A percentile compares a stretch with the other conserved stretches of the same genome.
Conservation (phyloP, 176 grass and related monocot species). For the Oryza punctata region DNA sequence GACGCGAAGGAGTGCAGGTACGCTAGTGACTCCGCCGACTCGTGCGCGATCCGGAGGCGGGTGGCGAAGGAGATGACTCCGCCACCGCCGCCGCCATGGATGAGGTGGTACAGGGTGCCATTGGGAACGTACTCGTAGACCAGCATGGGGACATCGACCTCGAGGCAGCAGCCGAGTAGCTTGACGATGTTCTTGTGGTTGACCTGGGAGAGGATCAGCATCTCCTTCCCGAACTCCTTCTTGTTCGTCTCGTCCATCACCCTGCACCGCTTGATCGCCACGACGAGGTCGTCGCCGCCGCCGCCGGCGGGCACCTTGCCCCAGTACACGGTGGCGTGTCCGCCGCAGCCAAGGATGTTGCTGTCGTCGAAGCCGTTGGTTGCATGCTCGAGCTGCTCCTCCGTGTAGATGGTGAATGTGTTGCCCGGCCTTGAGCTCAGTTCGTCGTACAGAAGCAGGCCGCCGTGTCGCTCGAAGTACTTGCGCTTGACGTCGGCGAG, state of each 20-base stretch:
- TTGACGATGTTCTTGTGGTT: slow-evolving; percentile 27
- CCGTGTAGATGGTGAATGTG: neutral
- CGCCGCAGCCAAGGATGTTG: neutral
- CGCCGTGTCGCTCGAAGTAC: neutral
- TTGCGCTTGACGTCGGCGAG: neutral
- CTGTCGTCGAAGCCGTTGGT: neutral
- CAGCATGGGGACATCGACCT: neutral
- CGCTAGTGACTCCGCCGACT: neutral
- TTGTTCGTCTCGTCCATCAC: neutral
- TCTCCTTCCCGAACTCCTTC: slow-evolving; percentile 24
- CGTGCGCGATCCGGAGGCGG: neutral
- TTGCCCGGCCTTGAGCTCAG: neutral
- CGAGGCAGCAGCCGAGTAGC: neutral
- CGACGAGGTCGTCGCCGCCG: neutral
- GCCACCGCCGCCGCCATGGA: neutral
- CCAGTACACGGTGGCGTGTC: neutral
- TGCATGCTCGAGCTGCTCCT: neutral
- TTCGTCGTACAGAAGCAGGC: neutral
- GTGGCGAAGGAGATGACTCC: neutral
- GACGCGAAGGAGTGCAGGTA: neutral
- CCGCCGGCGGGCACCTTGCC: neutral
- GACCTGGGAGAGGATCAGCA: slow-evolving; percentile 34
- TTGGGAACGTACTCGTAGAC: neutral
- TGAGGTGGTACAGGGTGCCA: neutral
- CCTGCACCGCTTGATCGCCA: neutral